Base-by-base conservation (phyloP, 371 early-diverging fungal species). In the Rozella allomycis region DNA sequence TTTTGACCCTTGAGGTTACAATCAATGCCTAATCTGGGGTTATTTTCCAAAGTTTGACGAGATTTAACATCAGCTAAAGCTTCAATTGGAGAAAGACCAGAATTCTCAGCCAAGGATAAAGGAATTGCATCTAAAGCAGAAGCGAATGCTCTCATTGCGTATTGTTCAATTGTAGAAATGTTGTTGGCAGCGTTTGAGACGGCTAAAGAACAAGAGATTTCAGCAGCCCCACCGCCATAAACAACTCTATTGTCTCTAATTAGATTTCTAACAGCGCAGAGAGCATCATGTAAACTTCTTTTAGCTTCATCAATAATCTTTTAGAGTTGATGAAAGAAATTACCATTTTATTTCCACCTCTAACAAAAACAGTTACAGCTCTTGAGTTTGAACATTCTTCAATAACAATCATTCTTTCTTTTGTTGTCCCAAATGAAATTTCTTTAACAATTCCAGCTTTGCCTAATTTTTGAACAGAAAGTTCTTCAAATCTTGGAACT, bases 141-240 rank as follows among this genome's bases (percentile, higher is more conserved):
- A 11, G 93, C 80, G 55, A 96, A 98, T 2, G 79, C 85, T 33
- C 94, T 76, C 83, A 91, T 87, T 23, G 97, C 94, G 43, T 93
- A 91, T 55, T 96, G 93, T 58, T 93, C 94, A 37, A 88, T 80
- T 10, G 74, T 55, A 4, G 83, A 75, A 30, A 78, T 74, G 47
- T 74, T 68, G 55, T 91, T 93, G 12, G 97, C 97, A 22, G 78
- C 90, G 45, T 74, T 70, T 28, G 78, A 60, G 25, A 96, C 83
- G 18, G 81, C 88, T 30, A 94, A 55, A 17, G 94, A 75, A 55
- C 84, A 81, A 44, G 84, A 68, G 46, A 98, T 81, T 58, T 98
- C 99, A 33, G 91, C 83, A 25, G 91, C 81, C 38, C 99, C 99
- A 41, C 98, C 99, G 39, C 99, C 99, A 56, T 97, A 97, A 3